These are phyloP conservation scores for Cordyceps pruinosa DNA, from an alignment of 2,329 filamentous ascomycete species.

Conservation along the genomic window DNA sequence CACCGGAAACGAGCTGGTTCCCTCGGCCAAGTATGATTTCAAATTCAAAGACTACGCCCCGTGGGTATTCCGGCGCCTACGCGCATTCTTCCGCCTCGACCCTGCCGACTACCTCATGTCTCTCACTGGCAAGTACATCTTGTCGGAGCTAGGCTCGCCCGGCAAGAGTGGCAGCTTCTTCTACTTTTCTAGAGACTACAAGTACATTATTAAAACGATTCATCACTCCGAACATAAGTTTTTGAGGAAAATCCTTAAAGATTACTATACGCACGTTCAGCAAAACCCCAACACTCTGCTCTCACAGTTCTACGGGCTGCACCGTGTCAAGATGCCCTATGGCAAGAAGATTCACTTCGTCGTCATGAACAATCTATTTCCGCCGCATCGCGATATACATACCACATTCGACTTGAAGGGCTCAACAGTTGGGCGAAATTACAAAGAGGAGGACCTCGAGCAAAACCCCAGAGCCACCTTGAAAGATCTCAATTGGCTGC, in stretches of 20 bases:
- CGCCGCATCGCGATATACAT: constrained; percentile 94
- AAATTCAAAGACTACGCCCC: constrained; percentile 99
- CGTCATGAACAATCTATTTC: constrained; percentile 99
- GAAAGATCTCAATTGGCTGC: constrained; percentile 95
- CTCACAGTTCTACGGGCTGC: constrained; percentile 94
- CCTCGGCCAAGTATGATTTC: constrained; percentile 98
- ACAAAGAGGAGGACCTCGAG: constrained; percentile 78
- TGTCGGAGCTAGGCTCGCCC: constrained; percentile 92
- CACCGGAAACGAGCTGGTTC: constrained; percentile 93
- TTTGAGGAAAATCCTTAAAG: constrained; percentile 72
- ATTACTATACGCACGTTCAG: constrained; percentile 90
- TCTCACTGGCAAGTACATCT: constrained; percentile 94
- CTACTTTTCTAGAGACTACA: constrained; percentile 98
- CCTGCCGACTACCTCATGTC: constrained; percentile 98
- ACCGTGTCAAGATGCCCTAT: constrained; percentile 96
- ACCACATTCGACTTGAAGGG: constrained; percentile 96
- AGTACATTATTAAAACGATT: constrained; percentile 99
- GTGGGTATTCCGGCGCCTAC: constrained; percentile 94
- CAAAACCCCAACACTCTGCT: constrained; percentile 94
- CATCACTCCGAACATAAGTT: constrained; percentile 93
- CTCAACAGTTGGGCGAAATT: constrained; percentile 88
- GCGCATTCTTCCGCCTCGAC: constrained; percentile 81
- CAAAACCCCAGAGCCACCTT: constrained; percentile 87
- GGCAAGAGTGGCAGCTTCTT: constrained; percentile 99
- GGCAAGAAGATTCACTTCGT: constrained; percentile 98